Percentiles rank a stretch among this genome's conserved stretches.
phyloP scores from a whole-genome alignment of 768 basidiomycete genomes.

The Hericium erinaceus region DNA sequence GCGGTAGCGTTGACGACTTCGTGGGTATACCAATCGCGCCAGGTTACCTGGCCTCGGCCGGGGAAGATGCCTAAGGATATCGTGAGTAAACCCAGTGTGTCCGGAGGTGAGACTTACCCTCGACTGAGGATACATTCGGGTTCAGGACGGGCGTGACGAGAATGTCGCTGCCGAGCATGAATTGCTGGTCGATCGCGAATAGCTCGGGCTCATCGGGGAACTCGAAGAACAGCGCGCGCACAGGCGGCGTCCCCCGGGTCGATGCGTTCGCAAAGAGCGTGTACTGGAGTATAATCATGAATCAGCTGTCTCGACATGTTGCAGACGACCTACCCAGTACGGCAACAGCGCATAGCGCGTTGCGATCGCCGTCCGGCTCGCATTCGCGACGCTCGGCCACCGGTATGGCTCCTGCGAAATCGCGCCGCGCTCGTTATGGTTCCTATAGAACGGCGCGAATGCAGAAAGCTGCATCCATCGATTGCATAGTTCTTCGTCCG shows the following conservation, averaged over 20 bases:
- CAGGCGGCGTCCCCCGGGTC: constrained; percentile 52
- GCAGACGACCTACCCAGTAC: constrained; percentile 52
- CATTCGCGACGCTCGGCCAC: constrained; percentile 74
- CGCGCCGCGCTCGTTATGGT: constrained; percentile 61
- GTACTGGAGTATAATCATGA: constrained; percentile 33
- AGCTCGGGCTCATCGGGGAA: constrained; percentile 64
- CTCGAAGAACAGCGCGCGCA: constrained; percentile 71
- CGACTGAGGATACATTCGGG: constrained; percentile 59
- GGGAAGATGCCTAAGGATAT: constrained; percentile 48
- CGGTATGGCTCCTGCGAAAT: constrained; percentile 73
- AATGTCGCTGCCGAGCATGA: constrained; percentile 60
- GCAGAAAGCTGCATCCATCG: constrained; percentile 85
- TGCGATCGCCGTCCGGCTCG: constrained; percentile 62
- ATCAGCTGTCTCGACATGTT: no score
- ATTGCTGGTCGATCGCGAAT: constrained; percentile 56
- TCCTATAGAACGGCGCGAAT: constrained; percentile 75
- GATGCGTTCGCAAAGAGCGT: constrained; percentile 67
- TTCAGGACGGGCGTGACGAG: constrained; percentile 69
- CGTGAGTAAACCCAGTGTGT: background rate
- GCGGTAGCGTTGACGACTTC: constrained; percentile 35
- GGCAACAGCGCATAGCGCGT: constrained; percentile 64
- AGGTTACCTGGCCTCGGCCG: constrained; percentile 45
- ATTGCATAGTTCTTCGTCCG: constrained; percentile 73
- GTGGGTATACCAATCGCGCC: constrained; percentile 73
- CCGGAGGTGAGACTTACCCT: constrained; percentile 32